Evolutionary conservation across 2,329 filamentous ascomycete species (phyloP).

Genomic region (Hortaea sp.): DNA sequence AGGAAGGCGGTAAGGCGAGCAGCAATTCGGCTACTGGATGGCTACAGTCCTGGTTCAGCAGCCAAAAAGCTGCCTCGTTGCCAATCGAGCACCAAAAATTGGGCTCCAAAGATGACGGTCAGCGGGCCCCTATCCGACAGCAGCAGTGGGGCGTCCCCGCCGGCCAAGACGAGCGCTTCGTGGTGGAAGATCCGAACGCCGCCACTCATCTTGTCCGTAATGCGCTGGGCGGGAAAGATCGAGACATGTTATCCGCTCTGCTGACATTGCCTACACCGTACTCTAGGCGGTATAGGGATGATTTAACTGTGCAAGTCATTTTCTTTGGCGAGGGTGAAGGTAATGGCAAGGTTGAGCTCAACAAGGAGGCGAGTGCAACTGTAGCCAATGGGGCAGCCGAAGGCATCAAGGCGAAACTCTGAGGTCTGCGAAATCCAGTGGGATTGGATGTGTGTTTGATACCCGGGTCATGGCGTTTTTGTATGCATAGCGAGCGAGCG

Average conservation of each 20-base stretch:
- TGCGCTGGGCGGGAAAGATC: conserved; percentile 83
- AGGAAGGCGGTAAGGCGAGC: conserved; percentile 17
- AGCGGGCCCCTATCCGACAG: conserved; percentile 78
- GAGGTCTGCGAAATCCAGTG: background rate
- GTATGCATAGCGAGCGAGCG: no score
- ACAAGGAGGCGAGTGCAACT: conserved; percentile 71
- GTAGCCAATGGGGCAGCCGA: conserved; percentile 3
- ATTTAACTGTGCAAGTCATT: conserved; percentile 94
- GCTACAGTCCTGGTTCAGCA: conserved; percentile 59
- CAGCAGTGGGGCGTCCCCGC: conserved; percentile 80
- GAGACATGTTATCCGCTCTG: conserved; percentile 85
- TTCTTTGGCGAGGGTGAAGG: conserved; percentile 82
- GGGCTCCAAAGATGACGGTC: conserved; percentile 41
- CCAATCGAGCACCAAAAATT: conserved; percentile 58
- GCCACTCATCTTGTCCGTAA: conserved; percentile 94
- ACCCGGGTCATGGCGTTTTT: no score
- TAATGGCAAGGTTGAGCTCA: conserved; percentile 59
- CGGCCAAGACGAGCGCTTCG: conserved; percentile 68
- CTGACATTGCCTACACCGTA: conserved; percentile 87
- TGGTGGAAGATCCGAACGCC: conserved; percentile 89
- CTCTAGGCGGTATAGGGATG: conserved; percentile 83
- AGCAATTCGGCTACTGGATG: conserved; percentile 41
- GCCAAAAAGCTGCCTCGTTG: conserved; percentile 38
- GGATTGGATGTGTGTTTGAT: no score
- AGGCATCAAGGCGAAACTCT: conserved; percentile 18